Conservation (phyloP, 2,329 filamentous ascomycete genomes). For the Endoconidiophora polonica region DNA sequence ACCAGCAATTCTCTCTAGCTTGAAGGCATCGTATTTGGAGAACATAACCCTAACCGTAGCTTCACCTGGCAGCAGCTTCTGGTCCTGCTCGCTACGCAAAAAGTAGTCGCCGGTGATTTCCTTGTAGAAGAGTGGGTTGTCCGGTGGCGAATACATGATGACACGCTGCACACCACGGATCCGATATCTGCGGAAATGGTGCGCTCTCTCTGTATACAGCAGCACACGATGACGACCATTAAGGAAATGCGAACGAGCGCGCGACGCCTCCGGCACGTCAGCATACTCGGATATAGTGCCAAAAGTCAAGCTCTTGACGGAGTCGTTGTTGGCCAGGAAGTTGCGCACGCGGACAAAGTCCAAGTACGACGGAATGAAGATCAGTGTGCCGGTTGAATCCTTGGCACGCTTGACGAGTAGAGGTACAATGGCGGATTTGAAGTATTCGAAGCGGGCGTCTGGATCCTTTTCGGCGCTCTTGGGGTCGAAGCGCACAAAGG, state of each 20-base stretch:
- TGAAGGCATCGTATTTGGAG: constrained; percentile 76
- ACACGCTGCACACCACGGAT: constrained; percentile 67
- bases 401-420: constrained; percentile 52
- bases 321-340: constrained; percentile 59
- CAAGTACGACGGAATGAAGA: constrained; percentile 86
- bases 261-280: constrained; percentile 57
- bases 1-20: constrained; percentile 76
- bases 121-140: constrained; percentile 68
- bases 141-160: constrained; percentile 80
- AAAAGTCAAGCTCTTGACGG: constrained; percentile 42
- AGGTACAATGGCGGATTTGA: constrained; percentile 66
- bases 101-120: constrained; percentile 59
- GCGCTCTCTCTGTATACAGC: constrained; percentile 86
- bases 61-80: constrained; percentile 37
- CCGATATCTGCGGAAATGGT: constrained; percentile 84
- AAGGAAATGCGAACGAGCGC: constrained; percentile 75
- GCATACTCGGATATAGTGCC: constrained; percentile 83
- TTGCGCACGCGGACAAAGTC: constrained; percentile 92
- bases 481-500: constrained; percentile 74
- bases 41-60: constrained; percentile 52
- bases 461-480: constrained; percentile 45
- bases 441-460: constrained; percentile 80
- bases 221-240: constrained; percentile 67
- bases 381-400: constrained; percentile 51
- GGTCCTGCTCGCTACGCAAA: constrained; percentile 38